Evolutionary conservation across 805 yeast genomes (phyloP).

Genomic region (Schwanniomyces vanrijiae): DNA sequence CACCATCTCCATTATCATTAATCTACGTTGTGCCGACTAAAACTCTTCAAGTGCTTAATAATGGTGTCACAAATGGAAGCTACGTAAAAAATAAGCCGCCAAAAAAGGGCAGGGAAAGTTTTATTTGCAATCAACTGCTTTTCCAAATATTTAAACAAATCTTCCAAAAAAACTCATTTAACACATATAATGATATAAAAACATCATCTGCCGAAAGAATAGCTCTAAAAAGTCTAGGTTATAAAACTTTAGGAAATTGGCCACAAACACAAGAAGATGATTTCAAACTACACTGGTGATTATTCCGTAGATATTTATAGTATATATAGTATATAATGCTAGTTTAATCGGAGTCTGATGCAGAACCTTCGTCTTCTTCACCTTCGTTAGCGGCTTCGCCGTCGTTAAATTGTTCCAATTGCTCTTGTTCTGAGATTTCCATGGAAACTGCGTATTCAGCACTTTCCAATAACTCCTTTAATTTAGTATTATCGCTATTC

Average conservation of each 20-base stretch:
- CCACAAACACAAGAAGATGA: constrained; percentile 44
- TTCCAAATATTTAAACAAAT: constrained; percentile 10
- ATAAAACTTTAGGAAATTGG: constrained; percentile 46
- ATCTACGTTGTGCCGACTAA: constrained; percentile 22
- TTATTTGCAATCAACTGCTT: constrained; percentile 30
- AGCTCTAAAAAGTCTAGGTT: constrained; percentile 23
- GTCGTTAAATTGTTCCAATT: constrained; percentile 34
- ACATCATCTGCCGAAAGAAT: constrained; percentile 24
- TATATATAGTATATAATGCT: constrained; percentile 1
- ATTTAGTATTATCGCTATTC: constrained; percentile 50
- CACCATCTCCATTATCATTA: constrained; percentile 33
- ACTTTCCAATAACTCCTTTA: constrained; percentile 66
- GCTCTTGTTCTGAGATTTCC: constrained; percentile 32
- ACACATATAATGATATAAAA: constrained; percentile 34
- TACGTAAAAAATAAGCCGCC: constrained; percentile 46
- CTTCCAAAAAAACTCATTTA: neutral
- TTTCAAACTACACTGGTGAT: constrained; percentile 17
- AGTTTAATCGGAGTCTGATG: constrained; percentile 30
- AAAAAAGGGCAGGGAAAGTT: constrained; percentile 42
- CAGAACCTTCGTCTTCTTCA: constrained; percentile 35
- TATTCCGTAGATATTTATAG: neutral
- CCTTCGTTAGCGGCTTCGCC: constrained; percentile 25
- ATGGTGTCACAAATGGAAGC: constrained; percentile 64
- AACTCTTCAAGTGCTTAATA: constrained; percentile 43
- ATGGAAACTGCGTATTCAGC: constrained; percentile 73